A percentile compares a stretch with the other conserved stretches of the same genome.
Evolutionary conservation across 352 stramenopile species (phyloP).

Genomic region (Lagenidium giganteum): DNA sequence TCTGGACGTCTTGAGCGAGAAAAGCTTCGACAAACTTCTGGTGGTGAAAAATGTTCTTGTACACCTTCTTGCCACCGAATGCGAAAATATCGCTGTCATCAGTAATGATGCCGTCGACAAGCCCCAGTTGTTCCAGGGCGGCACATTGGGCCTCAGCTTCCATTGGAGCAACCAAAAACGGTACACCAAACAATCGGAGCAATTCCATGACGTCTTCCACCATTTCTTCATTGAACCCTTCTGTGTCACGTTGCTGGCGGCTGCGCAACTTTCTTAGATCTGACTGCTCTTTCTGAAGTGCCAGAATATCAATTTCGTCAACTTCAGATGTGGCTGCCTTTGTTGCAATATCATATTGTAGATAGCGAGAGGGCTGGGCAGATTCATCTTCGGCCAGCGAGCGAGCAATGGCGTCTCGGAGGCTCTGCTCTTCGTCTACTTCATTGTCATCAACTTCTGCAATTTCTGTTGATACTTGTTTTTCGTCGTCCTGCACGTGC

Average conservation of each 20-base stretch:
- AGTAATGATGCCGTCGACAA: constrained; percentile 98
- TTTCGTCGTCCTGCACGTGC: too few species aligned
- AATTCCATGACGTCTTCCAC: constrained; percentile 95
- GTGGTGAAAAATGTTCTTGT: constrained; percentile 99
- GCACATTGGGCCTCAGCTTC: constrained; percentile 99
- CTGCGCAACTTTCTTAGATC: constrained; percentile 78
- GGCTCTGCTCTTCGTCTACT: constrained; percentile 14
- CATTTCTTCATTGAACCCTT: constrained; percentile 97
- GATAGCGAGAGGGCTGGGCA: constrained; percentile 5
- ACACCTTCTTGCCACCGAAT: constrained; percentile 94
- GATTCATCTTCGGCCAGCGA: constrained; percentile 11
- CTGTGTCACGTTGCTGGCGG: constrained; percentile 85
- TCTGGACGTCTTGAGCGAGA: constrained; percentile 87
- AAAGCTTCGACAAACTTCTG: constrained; percentile 99
- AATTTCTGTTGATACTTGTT: neutral
- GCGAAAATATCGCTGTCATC: constrained; percentile 95
- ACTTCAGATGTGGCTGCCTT: neutral
- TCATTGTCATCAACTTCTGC: constrained; percentile 17
- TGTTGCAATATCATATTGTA: constrained; percentile 12
- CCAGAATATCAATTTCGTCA: constrained; percentile 22
- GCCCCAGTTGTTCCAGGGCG: constrained; percentile 90
- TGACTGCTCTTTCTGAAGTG: constrained; percentile 47
- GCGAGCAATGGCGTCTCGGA: constrained; percentile 17
- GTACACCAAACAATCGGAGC: constrained; percentile 96
- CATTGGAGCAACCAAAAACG: constrained; percentile 98